phyloP scores from a whole-genome alignment of 495 filamentous ascomycete species.

The Penicillium pulvis region DNA sequence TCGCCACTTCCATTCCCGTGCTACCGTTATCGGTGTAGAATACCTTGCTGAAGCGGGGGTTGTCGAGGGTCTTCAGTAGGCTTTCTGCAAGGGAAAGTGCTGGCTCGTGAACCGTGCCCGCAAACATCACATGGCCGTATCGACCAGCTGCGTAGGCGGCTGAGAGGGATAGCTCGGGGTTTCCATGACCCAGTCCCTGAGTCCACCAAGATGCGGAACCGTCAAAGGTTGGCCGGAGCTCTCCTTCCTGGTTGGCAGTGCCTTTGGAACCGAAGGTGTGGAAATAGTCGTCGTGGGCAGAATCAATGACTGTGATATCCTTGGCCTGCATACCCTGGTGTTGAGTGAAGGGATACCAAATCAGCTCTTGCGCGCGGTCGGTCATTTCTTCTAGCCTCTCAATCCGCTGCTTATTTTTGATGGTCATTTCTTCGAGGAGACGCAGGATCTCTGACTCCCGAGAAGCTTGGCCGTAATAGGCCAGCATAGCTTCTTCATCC shows the following conservation, averaged over 20 bases:
- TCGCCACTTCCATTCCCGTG: constrained; percentile 75
- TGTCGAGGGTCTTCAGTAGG: constrained; percentile 56
- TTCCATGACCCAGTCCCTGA: constrained; percentile 77
- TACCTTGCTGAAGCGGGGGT: constrained; percentile 62
- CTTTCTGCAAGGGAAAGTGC: constrained; percentile 63
- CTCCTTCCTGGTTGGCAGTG: constrained; percentile 12
- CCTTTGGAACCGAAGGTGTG: constrained; percentile 49
- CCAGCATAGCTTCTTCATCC: constrained; percentile 56
- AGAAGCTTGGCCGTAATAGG: constrained; percentile 55
- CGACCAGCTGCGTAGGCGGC: constrained; percentile 79
- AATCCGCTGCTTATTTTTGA: constrained; percentile 54
- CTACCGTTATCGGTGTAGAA: constrained; percentile 83
- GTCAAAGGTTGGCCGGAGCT: constrained; percentile 66
- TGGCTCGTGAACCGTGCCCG: constrained; percentile 70
- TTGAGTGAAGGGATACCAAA: constrained; percentile 86
- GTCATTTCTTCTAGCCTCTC: constrained; percentile 60
- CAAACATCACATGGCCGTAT: constrained; percentile 86
- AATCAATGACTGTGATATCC: constrained; percentile 71
- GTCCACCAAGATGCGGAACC: constrained; percentile 87
- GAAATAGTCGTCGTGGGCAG: constrained; percentile 74
- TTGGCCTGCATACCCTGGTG: constrained; percentile 60
- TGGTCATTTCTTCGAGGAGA: constrained; percentile 48
- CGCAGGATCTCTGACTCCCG: constrained; percentile 39
- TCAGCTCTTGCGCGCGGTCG: constrained; percentile 53
- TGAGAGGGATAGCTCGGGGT: constrained; percentile 63